A percentile compares a stretch with the other conserved stretches of the same genome.
Evolutionary conservation across 768 basidiomycete genomes (phyloP).

Genomic region (Podaxis sp.): DNA sequence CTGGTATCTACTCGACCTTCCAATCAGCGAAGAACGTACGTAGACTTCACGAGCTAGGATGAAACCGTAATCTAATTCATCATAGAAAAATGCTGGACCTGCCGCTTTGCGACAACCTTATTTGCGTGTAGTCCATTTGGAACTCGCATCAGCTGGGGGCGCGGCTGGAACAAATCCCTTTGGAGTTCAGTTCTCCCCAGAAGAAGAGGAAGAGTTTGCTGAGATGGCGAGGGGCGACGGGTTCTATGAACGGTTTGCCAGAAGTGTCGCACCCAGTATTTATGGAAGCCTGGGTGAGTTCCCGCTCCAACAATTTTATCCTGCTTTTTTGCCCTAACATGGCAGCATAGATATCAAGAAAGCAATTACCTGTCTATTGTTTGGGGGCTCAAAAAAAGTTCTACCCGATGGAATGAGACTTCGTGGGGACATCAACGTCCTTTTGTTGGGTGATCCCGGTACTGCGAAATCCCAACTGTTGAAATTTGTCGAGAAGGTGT

Average conservation of each 20-base stretch:
- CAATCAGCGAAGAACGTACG: slow-evolving; percentile 82
- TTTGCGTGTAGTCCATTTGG: slow-evolving; percentile 89
- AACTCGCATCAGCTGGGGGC: slow-evolving; percentile 78
- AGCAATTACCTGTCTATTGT: slow-evolving; percentile 92
- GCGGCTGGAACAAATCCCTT: slow-evolving; percentile 79
- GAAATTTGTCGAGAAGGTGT: slow-evolving; percentile 96
- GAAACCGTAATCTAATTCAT: not conserved
- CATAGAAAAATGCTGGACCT: slow-evolving; percentile 75
- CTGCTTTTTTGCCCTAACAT: slow-evolving; percentile 9
- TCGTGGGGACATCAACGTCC: slow-evolving; percentile 96
- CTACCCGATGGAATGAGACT: slow-evolving; percentile 96
- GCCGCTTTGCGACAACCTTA: slow-evolving; percentile 94
- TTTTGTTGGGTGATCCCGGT: slow-evolving; percentile 95
- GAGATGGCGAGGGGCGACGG: slow-evolving; percentile 86
- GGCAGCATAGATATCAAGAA: slow-evolving; percentile 89
- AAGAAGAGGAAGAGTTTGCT: slow-evolving; percentile 96
- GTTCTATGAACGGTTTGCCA: slow-evolving; percentile 92
- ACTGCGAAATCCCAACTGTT: slow-evolving; percentile 97
- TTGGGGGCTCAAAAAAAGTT: slow-evolving; percentile 96
- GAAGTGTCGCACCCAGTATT: slow-evolving; percentile 95
- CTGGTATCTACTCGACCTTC: slow-evolving; percentile 97
- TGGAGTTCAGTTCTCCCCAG: slow-evolving; percentile 85
- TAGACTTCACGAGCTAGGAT: slow-evolving; percentile 11
- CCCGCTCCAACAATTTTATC: not conserved
- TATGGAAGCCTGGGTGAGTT: slow-evolving; percentile 84